These are phyloP conservation scores for Hypoxylon fragiforme DNA, from an alignment of 495 filamentous ascomycete genomes.

Conservation along the genomic window DNA sequence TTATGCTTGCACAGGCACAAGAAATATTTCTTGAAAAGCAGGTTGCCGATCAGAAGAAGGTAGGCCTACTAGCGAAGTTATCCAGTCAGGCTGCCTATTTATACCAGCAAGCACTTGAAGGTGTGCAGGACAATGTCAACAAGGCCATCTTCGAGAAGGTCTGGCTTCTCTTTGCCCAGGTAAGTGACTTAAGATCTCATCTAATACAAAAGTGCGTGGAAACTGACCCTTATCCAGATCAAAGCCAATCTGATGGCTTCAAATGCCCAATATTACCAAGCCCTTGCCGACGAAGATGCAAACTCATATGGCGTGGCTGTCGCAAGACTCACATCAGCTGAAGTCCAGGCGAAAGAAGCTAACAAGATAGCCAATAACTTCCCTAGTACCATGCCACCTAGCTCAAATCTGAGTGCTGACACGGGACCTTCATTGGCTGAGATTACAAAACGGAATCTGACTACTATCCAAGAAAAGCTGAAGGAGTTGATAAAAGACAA, in stretches of 20 bases:
- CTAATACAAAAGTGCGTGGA: no score
- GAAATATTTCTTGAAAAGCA: conserved; percentile 98
- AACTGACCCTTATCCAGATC: conserved; percentile 49
- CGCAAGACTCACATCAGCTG: conserved; percentile 79
- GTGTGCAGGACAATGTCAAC: conserved; percentile 87
- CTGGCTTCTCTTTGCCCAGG: conserved; percentile 85
- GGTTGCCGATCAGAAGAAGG: conserved; percentile 88
- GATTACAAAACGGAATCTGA: conserved; percentile 78
- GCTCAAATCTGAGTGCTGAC: conserved; percentile 82
- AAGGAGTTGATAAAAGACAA: conserved; percentile 84
- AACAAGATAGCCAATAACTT: conserved; percentile 76
- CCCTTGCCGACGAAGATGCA: conserved; percentile 84
- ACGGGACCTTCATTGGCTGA: conserved; percentile 72
- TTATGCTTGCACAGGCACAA: conserved; percentile 94
- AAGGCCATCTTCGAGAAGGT: conserved; percentile 93
- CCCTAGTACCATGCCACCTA: conserved; percentile 75
- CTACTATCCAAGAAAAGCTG: conserved; percentile 79
- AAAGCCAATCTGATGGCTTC: conserved; percentile 86
- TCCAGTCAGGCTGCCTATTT: conserved; percentile 87
- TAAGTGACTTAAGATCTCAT: conserved; percentile 42
- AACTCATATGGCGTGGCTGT: conserved; percentile 87
- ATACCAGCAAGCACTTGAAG: conserved; percentile 84
- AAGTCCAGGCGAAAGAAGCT: conserved; percentile 73
- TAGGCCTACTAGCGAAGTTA: conserved; percentile 87
- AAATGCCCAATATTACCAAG: conserved; percentile 92